phyloP scores from a whole-genome alignment of 73 alveolate species.

The Breviolum minutum region DNA sequence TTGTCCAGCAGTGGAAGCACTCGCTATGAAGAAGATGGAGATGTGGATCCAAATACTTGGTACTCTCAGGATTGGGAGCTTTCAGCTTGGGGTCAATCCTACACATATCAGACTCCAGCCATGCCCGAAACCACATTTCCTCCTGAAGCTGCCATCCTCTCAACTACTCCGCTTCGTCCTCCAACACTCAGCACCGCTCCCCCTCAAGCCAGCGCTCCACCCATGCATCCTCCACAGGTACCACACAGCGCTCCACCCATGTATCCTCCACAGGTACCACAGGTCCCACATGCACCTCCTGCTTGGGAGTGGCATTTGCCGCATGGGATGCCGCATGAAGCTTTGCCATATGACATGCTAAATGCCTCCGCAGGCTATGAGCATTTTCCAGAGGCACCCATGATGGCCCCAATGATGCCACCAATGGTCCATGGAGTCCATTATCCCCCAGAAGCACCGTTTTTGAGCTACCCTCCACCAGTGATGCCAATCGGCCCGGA shows the following conservation, averaged over 20 bases:
- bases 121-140: not conserved
- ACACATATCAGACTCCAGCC: slow-evolving; percentile 12
- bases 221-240: not conserved
- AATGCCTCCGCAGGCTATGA: not conserved
- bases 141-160: slow-evolving; percentile 14
- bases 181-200: not conserved
- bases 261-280: not conserved
- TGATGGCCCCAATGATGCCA: slow-evolving; percentile 11
- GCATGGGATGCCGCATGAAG: not conserved
- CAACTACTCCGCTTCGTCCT: slow-evolving; percentile 80
- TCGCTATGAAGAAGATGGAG: slow-evolving; percentile 53
- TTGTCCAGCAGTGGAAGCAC: slow-evolving; percentile 87
- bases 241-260: not conserved
- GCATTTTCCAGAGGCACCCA: not conserved
- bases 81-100: slow-evolving; percentile 41
- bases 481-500: not conserved
- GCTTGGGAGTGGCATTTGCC: slow-evolving; percentile 49
- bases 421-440: slow-evolving; percentile 38
- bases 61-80: slow-evolving; percentile 59
- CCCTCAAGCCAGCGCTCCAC: not conserved
- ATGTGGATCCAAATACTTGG: not conserved
- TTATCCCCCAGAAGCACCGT: slow-evolving; percentile 7
- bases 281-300: not conserved
- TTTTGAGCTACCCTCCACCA: slow-evolving; percentile 12
- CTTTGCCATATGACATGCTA: not conserved